A percentile compares a stretch with the other conserved stretches of the same genome.
These are phyloP conservation scores for Ramichloridium luteum DNA, from an alignment of 2,329 filamentous ascomycete species.

Conservation along the genomic window DNA sequence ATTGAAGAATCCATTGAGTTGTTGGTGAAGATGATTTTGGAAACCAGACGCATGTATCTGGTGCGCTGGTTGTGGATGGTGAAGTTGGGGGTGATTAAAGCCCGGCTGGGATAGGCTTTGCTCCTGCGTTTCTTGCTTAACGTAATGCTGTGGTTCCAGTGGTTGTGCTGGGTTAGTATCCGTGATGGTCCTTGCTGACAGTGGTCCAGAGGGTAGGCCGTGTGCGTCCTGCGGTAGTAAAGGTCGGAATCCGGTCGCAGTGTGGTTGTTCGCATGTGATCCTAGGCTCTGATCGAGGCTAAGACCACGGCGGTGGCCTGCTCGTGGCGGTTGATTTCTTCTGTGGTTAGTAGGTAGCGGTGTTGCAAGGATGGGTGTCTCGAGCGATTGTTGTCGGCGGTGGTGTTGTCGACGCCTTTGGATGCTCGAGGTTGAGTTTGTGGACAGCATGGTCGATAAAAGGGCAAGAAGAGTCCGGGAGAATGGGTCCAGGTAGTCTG, in stretches of 20 bases:
- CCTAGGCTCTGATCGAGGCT: slow-evolving; percentile 57
- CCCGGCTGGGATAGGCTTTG: slow-evolving; percentile 73
- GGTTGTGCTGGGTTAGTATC: slow-evolving; percentile 47
- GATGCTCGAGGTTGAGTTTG: slow-evolving; percentile 54
- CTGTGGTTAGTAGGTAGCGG: slow-evolving; percentile 48
- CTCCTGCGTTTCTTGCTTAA: slow-evolving; percentile 78
- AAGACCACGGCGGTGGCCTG: slow-evolving; percentile 66
- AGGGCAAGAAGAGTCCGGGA: slow-evolving; percentile 57
- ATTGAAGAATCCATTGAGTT: slow-evolving; percentile 31
- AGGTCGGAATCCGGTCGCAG: slow-evolving; percentile 35
- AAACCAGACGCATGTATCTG: slow-evolving; percentile 18
- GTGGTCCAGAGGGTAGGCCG: slow-evolving; percentile 18
- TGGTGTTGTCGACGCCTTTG: slow-evolving; percentile 64
- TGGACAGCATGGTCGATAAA: slow-evolving; percentile 57
- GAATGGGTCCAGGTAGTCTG: slow-evolving; percentile 21
- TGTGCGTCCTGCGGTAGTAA: slow-evolving; percentile 37
- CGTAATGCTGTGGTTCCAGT: slow-evolving; percentile 63
- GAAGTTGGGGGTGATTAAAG: slow-evolving; percentile 24
- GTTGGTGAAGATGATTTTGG: slow-evolving; percentile 39
- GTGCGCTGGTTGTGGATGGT: slow-evolving; percentile 17
- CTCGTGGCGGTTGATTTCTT: slow-evolving; percentile 30
- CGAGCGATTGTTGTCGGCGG: slow-evolving; percentile 79
- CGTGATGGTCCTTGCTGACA: slow-evolving; percentile 30
- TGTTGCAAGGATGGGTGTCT: slow-evolving; percentile 55
- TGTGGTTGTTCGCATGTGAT: slow-evolving; percentile 9